Conservation (phyloP, 192 early-diverging fungal genomes). For the Geranomyces michiganensis region DNA sequence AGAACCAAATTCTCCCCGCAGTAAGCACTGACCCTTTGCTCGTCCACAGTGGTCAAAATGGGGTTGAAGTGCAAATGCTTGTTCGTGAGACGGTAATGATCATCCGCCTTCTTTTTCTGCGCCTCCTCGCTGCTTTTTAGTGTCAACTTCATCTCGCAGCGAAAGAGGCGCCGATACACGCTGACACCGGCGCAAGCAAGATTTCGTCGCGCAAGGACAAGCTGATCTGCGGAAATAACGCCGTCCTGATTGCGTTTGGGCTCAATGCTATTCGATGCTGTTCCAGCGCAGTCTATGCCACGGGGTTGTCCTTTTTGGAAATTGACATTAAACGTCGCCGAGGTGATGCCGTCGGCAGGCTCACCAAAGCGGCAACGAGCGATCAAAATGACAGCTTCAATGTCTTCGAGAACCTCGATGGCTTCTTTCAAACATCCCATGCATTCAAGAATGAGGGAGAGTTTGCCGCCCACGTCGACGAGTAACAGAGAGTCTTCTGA, state of each 20-base stretch:
- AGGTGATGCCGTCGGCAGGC: conserved; percentile 19
- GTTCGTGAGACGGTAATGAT: conserved; percentile 40
- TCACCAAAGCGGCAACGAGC: conserved; percentile 33
- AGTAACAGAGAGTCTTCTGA: conserved; percentile 36
- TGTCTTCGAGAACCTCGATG: conserved; percentile 33
- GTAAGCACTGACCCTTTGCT: conserved; percentile 21
- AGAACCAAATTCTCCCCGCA: conserved; percentile 41
- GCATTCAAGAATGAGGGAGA: conserved; percentile 40
- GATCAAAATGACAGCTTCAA: conserved; percentile 19
- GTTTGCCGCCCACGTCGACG: conserved; percentile 29
- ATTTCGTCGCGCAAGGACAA: conserved; percentile 6
- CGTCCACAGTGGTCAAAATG: background rate
- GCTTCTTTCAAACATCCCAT: conserved; percentile 34
- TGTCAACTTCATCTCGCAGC: conserved; percentile 38
- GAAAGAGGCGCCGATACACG: conserved; percentile 28
- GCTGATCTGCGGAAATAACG: background rate
- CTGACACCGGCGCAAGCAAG: conserved; percentile 34
- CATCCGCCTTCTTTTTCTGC: conserved; percentile 26
- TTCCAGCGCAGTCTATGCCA: background rate
- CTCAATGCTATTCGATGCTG: background rate
- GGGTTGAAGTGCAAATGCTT: conserved; percentile 21
- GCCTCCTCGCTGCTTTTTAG: background rate
- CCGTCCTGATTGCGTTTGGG: background rate
- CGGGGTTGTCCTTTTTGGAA: conserved; percentile 17
- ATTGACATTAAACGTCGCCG: conserved; percentile 38